phyloP scores from a whole-genome alignment of 2,329 filamentous ascomycete species.

The Ophiocordyceps robertsii region DNA sequence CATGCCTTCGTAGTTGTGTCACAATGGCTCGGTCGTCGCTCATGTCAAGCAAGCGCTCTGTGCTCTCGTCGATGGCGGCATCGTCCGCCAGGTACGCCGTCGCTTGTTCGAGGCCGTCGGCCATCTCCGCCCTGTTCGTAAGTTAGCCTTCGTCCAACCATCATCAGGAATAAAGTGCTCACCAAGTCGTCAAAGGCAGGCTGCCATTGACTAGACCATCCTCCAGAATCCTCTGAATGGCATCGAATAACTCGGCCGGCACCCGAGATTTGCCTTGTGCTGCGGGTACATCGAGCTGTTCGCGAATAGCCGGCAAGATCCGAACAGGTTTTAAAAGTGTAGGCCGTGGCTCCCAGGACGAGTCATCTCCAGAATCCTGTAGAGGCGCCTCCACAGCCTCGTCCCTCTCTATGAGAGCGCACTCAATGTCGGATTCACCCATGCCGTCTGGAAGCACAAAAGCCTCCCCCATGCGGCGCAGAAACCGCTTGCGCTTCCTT shows the following conservation, averaged over 20 bases:
- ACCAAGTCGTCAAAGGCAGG: slow-evolving; percentile 20
- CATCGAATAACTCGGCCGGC: slow-evolving; percentile 11
- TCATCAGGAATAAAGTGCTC: slow-evolving; percentile 2
- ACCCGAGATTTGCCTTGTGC: slow-evolving; percentile 10
- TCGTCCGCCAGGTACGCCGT: slow-evolving; percentile 3
- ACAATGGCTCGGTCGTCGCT: slow-evolving; percentile 14
- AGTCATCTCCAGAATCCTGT: neutral
- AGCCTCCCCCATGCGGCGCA: slow-evolving; percentile 14
- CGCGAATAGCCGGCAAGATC: slow-evolving; percentile 9
- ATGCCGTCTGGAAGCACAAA: slow-evolving; percentile 25
- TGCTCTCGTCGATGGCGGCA: slow-evolving; percentile 13
- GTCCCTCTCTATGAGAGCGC: slow-evolving; percentile 2
- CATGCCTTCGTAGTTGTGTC: slow-evolving; percentile 14
- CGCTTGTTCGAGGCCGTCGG: slow-evolving; percentile 1
- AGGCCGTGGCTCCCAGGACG: slow-evolving; percentile 2
- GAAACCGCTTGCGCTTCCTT: slow-evolving; percentile 13
- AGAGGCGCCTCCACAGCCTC: neutral
- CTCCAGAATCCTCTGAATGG: slow-evolving; percentile 13
- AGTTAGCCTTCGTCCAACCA: neutral
- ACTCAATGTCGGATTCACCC: slow-evolving; percentile 12
- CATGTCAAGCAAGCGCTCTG: slow-evolving; percentile 14
- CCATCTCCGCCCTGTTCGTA: slow-evolving; percentile 2
- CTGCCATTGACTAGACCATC: slow-evolving; percentile 10
- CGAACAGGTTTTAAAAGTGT: slow-evolving; percentile 11
- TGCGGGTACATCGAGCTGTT: slow-evolving; percentile 6